Percentiles rank a stretch among this genome's conserved stretches.
phyloP scores from a whole-genome alignment of 2,329 filamentous ascomycete species.

The Nemania abortiva region DNA sequence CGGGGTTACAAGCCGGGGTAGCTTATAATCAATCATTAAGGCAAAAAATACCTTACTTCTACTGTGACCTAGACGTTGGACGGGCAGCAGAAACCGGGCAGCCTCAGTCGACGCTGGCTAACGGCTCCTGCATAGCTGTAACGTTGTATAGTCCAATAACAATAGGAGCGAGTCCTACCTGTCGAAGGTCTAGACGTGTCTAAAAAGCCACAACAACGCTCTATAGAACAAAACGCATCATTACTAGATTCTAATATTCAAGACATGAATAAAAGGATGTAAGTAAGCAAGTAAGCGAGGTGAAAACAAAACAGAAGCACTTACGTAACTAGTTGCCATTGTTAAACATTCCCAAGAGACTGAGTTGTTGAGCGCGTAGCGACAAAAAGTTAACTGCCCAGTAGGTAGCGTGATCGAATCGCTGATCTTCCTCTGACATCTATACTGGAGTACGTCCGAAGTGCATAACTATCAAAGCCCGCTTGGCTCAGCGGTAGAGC shows the following conservation, averaged over 20 bases:
- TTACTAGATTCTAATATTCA: no score
- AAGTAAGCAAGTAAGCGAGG: no score
- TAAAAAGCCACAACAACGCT: no score
- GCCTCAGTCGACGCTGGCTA: background rate
- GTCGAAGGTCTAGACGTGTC: no score
- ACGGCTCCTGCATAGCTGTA: background rate
- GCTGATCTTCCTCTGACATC: slow-evolving; percentile 25
- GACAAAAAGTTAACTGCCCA: slow-evolving; percentile 21
- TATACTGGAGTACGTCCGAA: slow-evolving; percentile 13
- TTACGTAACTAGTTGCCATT: no score
- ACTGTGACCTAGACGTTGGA: background rate
- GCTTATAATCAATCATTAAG: background rate
- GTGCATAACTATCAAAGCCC: background rate
- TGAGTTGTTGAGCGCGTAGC: background rate
- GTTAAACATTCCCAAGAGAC: background rate
- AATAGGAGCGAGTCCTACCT: background rate
- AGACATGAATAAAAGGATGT: no score
- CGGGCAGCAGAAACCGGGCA: background rate
- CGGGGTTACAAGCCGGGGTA: background rate
- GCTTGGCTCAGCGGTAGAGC: no score
- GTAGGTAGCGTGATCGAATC: slow-evolving; percentile 37
- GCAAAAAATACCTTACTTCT: background rate
- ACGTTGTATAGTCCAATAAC: background rate
- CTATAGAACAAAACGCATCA: no score
- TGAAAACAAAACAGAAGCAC: no score